A percentile compares a stretch with the other conserved stretches of the same genome.
phyloP scores from a whole-genome alignment of 495 filamentous ascomycete genomes.

The Neurospora cerealis region DNA sequence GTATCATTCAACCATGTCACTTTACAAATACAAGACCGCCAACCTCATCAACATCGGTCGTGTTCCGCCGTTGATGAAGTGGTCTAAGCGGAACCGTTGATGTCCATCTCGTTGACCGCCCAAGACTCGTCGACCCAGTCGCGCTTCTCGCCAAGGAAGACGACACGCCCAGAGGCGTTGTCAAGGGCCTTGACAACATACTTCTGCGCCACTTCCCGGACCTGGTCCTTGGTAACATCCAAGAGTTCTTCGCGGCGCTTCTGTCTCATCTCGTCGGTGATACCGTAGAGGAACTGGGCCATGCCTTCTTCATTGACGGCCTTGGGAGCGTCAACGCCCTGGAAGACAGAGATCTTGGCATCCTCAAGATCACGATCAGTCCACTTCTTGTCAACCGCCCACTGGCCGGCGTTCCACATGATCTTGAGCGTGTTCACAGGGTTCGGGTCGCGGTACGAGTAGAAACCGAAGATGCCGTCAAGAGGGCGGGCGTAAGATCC shows the following conservation, averaged over 20 bases:
- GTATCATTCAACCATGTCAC: conserved; percentile 32
- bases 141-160: conserved; percentile 77
- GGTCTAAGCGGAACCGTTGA: conserved; percentile 27
- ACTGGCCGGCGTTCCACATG: conserved; percentile 73
- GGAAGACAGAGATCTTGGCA: conserved; percentile 91
- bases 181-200: conserved; percentile 66
- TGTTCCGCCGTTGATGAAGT: background rate
- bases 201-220: conserved; percentile 69
- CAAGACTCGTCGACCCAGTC: conserved; percentile 56
- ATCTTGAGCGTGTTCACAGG: conserved; percentile 78
- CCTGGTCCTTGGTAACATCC: conserved; percentile 73
- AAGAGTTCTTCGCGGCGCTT: conserved; percentile 74
- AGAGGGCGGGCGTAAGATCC: conserved; percentile 72
- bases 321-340: conserved; percentile 85
- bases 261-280: conserved; percentile 86
- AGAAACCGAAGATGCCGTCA: conserved; percentile 84
- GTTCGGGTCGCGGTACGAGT: conserved; percentile 96
- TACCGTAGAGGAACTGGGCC: conserved; percentile 70
- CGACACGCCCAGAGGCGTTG: conserved; percentile 41
- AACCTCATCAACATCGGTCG: background rate
- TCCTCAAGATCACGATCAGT: conserved; percentile 83
- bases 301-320: conserved; percentile 85
- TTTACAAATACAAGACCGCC: conserved; percentile 13
- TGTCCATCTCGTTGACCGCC: conserved; percentile 42
- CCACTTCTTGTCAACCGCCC: conserved; percentile 79